Conservation (phyloP, 495 filamentous ascomycete species). For the Emericellopsis terricola region DNA sequence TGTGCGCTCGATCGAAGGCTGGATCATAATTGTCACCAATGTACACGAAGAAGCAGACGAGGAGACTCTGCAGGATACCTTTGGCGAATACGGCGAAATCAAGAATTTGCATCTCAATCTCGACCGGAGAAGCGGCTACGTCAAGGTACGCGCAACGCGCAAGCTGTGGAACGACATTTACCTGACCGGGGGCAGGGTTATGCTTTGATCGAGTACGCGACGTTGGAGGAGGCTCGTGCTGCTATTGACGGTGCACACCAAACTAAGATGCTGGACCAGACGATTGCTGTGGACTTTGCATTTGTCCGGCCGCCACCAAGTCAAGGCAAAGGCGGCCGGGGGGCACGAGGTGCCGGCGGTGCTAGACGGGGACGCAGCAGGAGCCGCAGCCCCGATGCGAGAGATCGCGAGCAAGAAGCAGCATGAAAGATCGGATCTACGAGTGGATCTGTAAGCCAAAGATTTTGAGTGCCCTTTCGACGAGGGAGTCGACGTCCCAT, state of each 20-base stretch:
- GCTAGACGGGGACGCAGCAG: constrained; percentile 30
- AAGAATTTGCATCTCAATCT: constrained; percentile 94
- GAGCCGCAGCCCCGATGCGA: constrained; percentile 19
- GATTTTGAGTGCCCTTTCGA: neutral
- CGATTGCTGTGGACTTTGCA: constrained; percentile 81
- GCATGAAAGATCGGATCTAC: neutral
- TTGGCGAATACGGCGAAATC: constrained; percentile 92
- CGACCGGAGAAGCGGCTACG: constrained; percentile 89
- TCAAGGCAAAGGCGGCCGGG: constrained; percentile 35
- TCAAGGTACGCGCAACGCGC: constrained; percentile 61
- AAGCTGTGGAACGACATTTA: neutral
- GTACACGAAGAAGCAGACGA: constrained; percentile 96
- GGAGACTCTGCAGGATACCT: constrained; percentile 85
- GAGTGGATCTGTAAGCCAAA: neutral
- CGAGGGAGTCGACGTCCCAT: neutral
- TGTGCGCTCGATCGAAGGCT: constrained; percentile 95
- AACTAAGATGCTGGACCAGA: constrained; percentile 80
- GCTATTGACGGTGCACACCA: constrained; percentile 74
- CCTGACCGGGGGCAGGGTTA: constrained; percentile 46
- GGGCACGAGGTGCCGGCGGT: constrained; percentile 26
- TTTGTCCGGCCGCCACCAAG: constrained; percentile 86
- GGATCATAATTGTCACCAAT: constrained; percentile 94
- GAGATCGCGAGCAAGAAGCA: neutral
- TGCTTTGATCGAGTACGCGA: constrained; percentile 83
- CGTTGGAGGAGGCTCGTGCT: constrained; percentile 64